Percentiles rank a stretch among this genome's conserved stretches.
These are phyloP conservation scores for Boletus patriciae DNA, from an alignment of 768 basidiomycete species.

Conservation along the genomic window DNA sequence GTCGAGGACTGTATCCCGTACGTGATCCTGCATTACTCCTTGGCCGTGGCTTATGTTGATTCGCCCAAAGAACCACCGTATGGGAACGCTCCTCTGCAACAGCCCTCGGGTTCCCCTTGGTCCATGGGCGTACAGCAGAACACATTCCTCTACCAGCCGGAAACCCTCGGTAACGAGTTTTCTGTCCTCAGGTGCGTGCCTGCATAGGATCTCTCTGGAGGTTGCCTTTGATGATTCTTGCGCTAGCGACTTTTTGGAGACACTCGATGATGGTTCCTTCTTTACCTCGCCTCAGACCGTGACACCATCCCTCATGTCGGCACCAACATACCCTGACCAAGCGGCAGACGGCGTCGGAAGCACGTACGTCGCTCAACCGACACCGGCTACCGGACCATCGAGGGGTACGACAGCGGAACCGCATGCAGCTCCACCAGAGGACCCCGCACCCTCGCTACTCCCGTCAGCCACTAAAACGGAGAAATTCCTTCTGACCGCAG, in stretches of 20 bases:
- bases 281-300: constrained; percentile 59
- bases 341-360: constrained; percentile 6
- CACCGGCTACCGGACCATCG: constrained; percentile 21
- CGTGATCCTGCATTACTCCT: neutral
- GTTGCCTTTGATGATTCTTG: neutral
- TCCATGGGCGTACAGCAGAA: constrained; percentile 50
- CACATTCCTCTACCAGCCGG: constrained; percentile 67
- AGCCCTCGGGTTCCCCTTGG: constrained; percentile 47
- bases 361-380: constrained; percentile 18
- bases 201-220: neutral
- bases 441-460: constrained; percentile 52
- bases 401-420: constrained; percentile 24
- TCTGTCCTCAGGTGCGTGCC: constrained; percentile 68
- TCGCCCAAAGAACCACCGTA: constrained; percentile 24
- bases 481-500: constrained; percentile 87
- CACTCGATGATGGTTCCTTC: constrained; percentile 81
- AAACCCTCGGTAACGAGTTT: constrained; percentile 79
- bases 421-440: constrained; percentile 33
- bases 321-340: constrained; percentile 29
- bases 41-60: neutral
- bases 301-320: constrained; percentile 49
- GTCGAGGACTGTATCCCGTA: constrained; percentile 33
- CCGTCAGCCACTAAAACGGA: constrained; percentile 82
- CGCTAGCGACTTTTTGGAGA: constrained; percentile 81
- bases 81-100: constrained; percentile 19